These are phyloP conservation scores for Penicillium sp. DNA, from an alignment of 2,329 filamentous ascomycete genomes.

Conservation along the genomic window DNA sequence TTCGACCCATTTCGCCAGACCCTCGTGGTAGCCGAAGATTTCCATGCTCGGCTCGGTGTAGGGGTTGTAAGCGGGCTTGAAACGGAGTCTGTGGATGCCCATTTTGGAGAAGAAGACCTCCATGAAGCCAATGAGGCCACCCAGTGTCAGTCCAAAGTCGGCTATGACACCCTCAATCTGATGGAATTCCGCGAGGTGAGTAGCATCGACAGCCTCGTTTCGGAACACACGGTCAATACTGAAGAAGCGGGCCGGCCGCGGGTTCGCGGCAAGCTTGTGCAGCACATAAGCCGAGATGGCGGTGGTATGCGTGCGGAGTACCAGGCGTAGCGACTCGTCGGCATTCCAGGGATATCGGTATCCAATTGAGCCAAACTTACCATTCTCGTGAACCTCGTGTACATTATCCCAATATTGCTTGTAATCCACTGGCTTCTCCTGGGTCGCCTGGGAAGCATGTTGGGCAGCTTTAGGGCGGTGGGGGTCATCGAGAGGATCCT, in stretches of 20 bases:
- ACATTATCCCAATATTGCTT: conserved; percentile 84
- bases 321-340: conserved; percentile 78
- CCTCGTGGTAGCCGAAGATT: conserved; percentile 92
- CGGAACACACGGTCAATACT: conserved; percentile 97
- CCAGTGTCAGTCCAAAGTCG: conserved; percentile 86
- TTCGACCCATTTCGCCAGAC: conserved; percentile 84
- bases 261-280: conserved; percentile 77
- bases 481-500: conserved; percentile 46
- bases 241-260: conserved; percentile 89
- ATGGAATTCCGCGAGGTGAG: conserved; percentile 96
- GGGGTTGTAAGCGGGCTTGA: conserved; percentile 96
- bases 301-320: conserved; percentile 94
- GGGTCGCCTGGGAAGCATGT: conserved; percentile 40
- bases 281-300: conserved; percentile 86
- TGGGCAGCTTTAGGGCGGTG: conserved; percentile 38
- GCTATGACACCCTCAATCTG: conserved; percentile 98
- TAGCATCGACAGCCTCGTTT: conserved; percentile 95
- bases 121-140: conserved; percentile 90
- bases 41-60: conserved; percentile 97
- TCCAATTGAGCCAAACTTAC: conserved; percentile 90
- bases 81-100: conserved; percentile 78
- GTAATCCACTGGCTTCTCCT: conserved; percentile 57
- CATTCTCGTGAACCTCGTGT: conserved; percentile 76
- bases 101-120: conserved; percentile 95
- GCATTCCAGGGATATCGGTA: conserved; percentile 93